phyloP scores from a whole-genome alignment of 345 rosid species.

The Populus alba region DNA sequence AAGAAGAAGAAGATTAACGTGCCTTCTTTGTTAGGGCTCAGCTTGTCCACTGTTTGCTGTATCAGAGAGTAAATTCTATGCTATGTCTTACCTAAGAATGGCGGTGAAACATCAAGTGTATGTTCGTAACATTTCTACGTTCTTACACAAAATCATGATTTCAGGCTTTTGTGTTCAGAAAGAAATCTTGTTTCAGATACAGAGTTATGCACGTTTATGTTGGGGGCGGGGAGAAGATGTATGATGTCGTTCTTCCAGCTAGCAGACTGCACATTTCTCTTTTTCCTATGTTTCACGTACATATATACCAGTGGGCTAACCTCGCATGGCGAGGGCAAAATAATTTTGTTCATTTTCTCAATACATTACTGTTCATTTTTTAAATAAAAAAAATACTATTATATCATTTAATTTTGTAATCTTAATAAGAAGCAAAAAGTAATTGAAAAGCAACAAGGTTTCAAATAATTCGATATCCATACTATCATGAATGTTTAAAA shows the following conservation, averaged over 20 bases:
- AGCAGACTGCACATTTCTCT: slow-evolving; percentile 6
- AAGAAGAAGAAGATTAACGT: background rate
- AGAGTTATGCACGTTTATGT: background rate
- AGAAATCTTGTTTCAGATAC: background rate
- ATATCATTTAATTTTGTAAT: no score
- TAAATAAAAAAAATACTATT: no score
- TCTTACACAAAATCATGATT: background rate
- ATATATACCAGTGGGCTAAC: no score
- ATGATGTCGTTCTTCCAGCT: background rate
- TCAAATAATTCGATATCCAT: no score
- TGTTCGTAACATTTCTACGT: background rate
- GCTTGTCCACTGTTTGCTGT: background rate
- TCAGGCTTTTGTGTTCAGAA: background rate
- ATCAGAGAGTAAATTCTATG: slow-evolving; percentile 13
- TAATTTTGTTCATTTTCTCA: no score
- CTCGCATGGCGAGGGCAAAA: no score
- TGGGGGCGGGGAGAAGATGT: background rate
- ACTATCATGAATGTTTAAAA: no score
- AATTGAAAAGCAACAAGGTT: no score
- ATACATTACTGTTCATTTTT: no score
- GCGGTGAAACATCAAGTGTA: no score
- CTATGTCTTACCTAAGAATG: background rate
- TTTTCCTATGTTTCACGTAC: background rate
- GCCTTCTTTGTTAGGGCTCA: background rate
- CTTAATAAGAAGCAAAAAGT: no score